These are phyloP conservation scores for Metahyphopichia silvanorum DNA, from an alignment of 805 yeast species.

Conservation along the genomic window DNA sequence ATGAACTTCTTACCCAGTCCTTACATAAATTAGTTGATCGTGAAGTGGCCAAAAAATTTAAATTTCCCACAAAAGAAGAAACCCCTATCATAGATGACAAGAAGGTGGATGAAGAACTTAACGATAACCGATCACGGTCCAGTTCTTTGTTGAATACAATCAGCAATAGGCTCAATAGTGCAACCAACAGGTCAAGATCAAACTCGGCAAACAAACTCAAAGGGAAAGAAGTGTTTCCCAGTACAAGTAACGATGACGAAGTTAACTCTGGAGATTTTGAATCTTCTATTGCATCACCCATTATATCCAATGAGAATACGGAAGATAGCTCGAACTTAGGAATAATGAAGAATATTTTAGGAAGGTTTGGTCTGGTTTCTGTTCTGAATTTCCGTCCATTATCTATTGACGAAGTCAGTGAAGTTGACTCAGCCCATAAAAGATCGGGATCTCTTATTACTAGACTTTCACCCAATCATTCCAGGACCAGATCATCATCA, in stretches of 20 bases:
- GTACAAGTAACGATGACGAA: conserved; percentile 9
- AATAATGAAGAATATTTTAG: conserved; percentile 34
- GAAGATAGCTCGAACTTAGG: conserved; percentile 20
- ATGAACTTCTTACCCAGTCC: conserved; percentile 17
- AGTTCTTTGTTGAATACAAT: conserved; percentile 37
- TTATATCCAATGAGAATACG: background rate
- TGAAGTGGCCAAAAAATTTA: conserved; percentile 20
- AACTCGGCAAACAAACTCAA: conserved; percentile 20
- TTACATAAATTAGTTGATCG: conserved; percentile 28
- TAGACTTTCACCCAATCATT: conserved; percentile 31
- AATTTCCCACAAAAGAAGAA: conserved; percentile 18
- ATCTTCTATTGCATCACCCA: conserved; percentile 11
- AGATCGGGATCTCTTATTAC: conserved; percentile 25
- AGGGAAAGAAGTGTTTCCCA: conserved; percentile 25
- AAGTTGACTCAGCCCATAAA: conserved; percentile 1
- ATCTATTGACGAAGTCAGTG: background rate
- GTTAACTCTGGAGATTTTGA: conserved; percentile 9
- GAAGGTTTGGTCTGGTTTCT: conserved; percentile 29
- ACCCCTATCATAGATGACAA: conserved; percentile 7
- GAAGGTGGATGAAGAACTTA: conserved; percentile 4
- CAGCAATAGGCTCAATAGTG: conserved; percentile 27
- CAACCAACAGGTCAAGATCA: conserved; percentile 31
- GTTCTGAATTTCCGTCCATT: conserved; percentile 18
- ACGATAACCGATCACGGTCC: conserved; percentile 29
- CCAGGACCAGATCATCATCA: conserved; percentile 39